Conservation (phyloP, 495 filamentous ascomycete genomes). For the Podospora pseudoanserina region DNA sequence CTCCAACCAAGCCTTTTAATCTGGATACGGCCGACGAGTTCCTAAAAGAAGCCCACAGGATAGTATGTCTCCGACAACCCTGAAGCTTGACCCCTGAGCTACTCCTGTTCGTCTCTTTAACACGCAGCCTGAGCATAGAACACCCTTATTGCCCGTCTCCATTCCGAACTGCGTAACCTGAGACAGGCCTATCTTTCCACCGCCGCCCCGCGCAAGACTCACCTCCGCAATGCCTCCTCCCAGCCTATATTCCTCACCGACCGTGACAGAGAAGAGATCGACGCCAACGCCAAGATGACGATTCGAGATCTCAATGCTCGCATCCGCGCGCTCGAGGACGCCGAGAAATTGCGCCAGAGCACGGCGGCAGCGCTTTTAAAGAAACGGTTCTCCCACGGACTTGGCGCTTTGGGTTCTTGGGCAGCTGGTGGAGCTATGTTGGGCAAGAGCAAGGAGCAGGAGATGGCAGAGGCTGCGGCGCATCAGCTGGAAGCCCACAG, state of each 20-base stretch:
- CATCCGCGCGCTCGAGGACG: constrained; percentile 72
- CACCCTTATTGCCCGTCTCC: constrained; percentile 73
- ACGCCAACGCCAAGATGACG: constrained; percentile 75
- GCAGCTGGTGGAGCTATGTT: constrained; percentile 57
- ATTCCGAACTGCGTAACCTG: constrained; percentile 71
- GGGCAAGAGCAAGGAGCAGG: constrained; percentile 57
- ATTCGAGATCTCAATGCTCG: constrained; percentile 76
- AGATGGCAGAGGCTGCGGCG: constrained; percentile 63
- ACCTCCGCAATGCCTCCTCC: constrained; percentile 34
- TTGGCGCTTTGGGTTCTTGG: constrained; percentile 67
- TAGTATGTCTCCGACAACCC: constrained; percentile 53
- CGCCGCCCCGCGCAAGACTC: constrained; percentile 49
- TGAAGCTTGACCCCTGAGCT: not conserved
- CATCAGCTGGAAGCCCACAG: constrained; percentile 59
- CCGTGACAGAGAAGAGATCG: constrained; percentile 71
- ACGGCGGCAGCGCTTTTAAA: constrained; percentile 62
- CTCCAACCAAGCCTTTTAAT: constrained; percentile 44
- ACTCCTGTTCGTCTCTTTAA: not conserved
- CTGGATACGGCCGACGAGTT: constrained; percentile 70
- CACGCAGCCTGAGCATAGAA: constrained; percentile 46
- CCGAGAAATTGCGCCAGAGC: constrained; percentile 74
- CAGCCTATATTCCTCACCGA: constrained; percentile 55
- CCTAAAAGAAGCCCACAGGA: constrained; percentile 90
- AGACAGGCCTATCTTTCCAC: constrained; percentile 90
- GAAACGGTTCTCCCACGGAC: constrained; percentile 60